Evolutionary conservation across 2,329 filamentous ascomycete genomes (phyloP), one percentile per base, ranked within the genome.

Genomic region (Cordyceps tenuipes): DNA sequence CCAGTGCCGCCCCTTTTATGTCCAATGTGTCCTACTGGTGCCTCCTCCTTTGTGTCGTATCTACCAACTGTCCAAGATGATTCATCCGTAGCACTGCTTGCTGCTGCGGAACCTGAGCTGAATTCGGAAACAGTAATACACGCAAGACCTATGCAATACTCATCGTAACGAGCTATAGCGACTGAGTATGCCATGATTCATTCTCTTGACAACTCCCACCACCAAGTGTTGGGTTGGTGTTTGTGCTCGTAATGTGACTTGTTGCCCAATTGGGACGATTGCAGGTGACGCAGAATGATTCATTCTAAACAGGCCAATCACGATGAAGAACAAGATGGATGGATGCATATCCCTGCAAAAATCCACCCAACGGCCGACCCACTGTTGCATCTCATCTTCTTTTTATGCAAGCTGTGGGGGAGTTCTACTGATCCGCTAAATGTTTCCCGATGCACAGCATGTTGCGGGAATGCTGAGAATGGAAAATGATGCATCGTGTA

Each of bases 141-240:
- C 29, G 29, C 29, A 29, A 29, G 3, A 29, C 29, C 29, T 8
- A 7, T 39, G 15, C 19, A 31, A 8, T 9, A 31, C 21, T 1
- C 41, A 19, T 43, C 17, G 36, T n/a, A 46, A 19, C 5, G 17
- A 34, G n/a, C 26, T 12, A 47, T 6, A 13, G 23, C 41, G 39
- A n/a, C 10, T 57, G 54, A 57, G 17, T 10, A 57, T 36, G 46
- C 19, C 19, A 49, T 57, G 54, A 49, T 49, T 57, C 54, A 57
- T 57, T 57, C 26, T 12, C 3, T n/a, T 5, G 8, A 34, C 26
- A 3, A 39, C 31, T 49, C 3, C 29, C 21, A 19, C 9, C 51
- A 19, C 9, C 51, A 21, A 21, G 13, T 23, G 19, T 26, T 8
- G 8, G 10, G 23, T 29, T n/a, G 15, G 8, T 19, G 21, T 44